Percentiles rank a stretch among this genome's conserved stretches.
Evolutionary conservation across 129 eudicot species (phyloP).

Genomic region (Tanacetum coccineum): DNA sequence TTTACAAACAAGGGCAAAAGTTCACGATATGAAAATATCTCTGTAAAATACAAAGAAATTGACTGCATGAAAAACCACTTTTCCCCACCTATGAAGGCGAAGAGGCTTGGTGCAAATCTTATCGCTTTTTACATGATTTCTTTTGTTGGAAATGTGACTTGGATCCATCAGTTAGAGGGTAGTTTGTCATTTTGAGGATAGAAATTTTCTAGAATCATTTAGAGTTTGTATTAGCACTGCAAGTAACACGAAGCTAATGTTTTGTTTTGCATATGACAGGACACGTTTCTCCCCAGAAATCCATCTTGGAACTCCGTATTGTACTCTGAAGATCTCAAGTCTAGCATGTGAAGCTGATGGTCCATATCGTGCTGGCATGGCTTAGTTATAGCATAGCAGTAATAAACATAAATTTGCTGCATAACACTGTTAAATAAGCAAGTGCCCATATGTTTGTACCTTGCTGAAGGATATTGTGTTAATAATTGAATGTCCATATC

Average conservation of each 20-base stretch:
- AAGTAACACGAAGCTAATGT: neutral
- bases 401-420: neutral
- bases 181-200: too few species aligned
- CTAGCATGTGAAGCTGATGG: conserved; percentile 51
- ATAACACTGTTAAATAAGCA: conserved; percentile 9
- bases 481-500: neutral
- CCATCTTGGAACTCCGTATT: conserved; percentile 66
- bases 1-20: too few species aligned
- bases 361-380: conserved; percentile 4
- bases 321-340: conserved; percentile 57
- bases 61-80: too few species aligned
- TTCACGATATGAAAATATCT: too few species aligned
- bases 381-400: neutral
- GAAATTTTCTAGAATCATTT: too few species aligned
- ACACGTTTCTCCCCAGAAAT: conserved; percentile 74
- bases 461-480: neutral
- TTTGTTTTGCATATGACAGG: conserved; percentile 42
- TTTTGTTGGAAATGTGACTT: too few species aligned
- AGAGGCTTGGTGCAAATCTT: too few species aligned
- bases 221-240: neutral
- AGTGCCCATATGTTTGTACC: conserved; percentile 18
- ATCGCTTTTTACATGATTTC: too few species aligned
- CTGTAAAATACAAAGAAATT: too few species aligned
- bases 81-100: too few species aligned
- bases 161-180: too few species aligned